Evolutionary conservation across 768 basidiomycete genomes (phyloP).

Genomic region (Suillus placidus): DNA sequence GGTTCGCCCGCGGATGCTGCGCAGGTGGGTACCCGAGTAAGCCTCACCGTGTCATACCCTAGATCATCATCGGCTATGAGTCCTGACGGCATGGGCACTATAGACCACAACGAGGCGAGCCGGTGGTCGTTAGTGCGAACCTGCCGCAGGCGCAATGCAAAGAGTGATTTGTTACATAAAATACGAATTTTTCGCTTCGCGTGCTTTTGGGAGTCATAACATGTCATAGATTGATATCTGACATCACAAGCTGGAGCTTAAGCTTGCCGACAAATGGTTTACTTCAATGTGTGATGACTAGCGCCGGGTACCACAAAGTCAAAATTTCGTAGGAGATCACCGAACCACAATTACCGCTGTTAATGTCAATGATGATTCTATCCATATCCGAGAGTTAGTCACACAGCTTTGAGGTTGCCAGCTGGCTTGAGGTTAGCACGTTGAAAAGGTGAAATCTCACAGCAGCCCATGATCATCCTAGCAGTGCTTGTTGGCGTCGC

Average conservation of each 20-base stretch:
- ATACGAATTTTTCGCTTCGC: not conserved
- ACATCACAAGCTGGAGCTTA: not conserved
- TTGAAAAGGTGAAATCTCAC: slow-evolving; percentile 1
- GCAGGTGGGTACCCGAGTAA: no score
- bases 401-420: not conserved
- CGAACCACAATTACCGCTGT: not conserved
- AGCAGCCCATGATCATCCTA: not conserved
- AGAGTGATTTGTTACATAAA: not conserved
- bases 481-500: not conserved
- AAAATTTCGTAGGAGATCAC: not conserved
- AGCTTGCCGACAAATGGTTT: not conserved
- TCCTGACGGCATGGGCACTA: not conserved
- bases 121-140: not conserved
- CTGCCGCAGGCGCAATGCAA: not conserved
- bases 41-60: not conserved
- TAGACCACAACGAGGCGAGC: not conserved
- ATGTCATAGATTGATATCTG: no score
- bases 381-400: not conserved
- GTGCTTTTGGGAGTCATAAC: no score
- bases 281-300: not conserved
- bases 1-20: no score
- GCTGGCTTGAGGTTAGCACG: slow-evolving; percentile 2
- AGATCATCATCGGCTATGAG: not conserved
- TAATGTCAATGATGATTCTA: not conserved
- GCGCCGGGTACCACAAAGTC: not conserved